These are phyloP conservation scores for Solanum medicagineum DNA, from an alignment of 257 asterid genomes.

Conservation along the genomic window DNA sequence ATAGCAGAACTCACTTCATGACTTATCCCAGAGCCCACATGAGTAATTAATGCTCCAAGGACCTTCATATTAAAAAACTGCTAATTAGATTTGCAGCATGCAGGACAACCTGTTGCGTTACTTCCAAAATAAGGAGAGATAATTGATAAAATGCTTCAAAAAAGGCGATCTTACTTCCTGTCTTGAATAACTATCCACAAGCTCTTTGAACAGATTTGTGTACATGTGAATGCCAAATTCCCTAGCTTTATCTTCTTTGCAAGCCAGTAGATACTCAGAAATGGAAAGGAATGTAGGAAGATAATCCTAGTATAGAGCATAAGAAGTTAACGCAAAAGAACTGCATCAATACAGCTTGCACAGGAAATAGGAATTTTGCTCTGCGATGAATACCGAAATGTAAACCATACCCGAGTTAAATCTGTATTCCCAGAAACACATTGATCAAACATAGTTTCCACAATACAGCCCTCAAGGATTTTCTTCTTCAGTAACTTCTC, in stretches of 20 bases:
- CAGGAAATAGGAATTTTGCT: not conserved
- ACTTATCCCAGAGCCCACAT: conserved; percentile 72
- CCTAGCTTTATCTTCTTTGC: conserved; percentile 67
- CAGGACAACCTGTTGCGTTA: not conserved
- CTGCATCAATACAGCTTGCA: not conserved
- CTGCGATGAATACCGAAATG: not conserved
- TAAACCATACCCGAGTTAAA: conserved; percentile 48
- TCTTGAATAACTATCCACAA: conserved; percentile 51
- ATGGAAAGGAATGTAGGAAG: conserved; percentile 58
- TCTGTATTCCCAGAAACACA: conserved; percentile 57
- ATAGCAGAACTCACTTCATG: conserved; percentile 68
- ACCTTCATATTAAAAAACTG: conserved; percentile 28
- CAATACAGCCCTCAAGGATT: conserved; percentile 60
- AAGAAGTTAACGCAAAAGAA: conserved; percentile 6
- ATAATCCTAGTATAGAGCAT: conserved; percentile 42
- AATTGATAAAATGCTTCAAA: not conserved
- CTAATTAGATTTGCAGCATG: conserved; percentile 9
- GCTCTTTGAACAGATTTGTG: conserved; percentile 51
- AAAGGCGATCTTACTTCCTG: conserved; percentile 58
- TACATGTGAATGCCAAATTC: conserved; percentile 67
- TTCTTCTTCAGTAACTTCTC: conserved; percentile 70
- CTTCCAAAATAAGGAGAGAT: not conserved
- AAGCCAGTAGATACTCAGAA: conserved; percentile 56
- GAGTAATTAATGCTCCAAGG: conserved; percentile 73
- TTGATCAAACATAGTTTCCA: conserved; percentile 53